Evolutionary conservation across 441 rosid species (phyloP), one percentile per base, ranked within the genome.

Genomic region (Gossypium davidsonii): DNA sequence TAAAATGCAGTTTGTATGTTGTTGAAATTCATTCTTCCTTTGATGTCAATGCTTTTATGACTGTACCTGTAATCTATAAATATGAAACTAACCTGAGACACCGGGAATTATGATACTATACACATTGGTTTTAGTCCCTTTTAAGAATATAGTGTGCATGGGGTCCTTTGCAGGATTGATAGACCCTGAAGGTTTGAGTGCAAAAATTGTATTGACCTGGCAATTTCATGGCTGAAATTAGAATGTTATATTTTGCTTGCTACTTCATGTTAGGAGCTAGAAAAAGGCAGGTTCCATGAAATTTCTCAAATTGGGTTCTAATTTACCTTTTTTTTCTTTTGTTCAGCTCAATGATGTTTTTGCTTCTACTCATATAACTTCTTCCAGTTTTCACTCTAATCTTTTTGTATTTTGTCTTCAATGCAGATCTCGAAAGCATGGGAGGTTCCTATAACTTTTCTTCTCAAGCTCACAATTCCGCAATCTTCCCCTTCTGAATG

Each of bases 391-490:
- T 57, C 28, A 26, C 6, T 34, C 26, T 72, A 60, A 59, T 46
- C 2, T 46, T 44, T 31, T 15, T 48, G 73, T 59, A 67, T 67
- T 15, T 52, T 74, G 28, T 67, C 61, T 10, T 77, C 62, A 51
- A 46, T 78, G 61, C 94, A 92, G 99, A 80, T 94, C 70, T 87
- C 93, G 20, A 81, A 83, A 82, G 70, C 81, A 25, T 92, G 93
- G 99, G 88, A 90, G 72, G 75, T 82, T 78, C 97, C 99, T 8
- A 85, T 94, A 67, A 67, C 87, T 34, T 71, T 88, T 76, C 71
- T 89, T 79, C 84, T 94, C 69, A 86, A 80, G 82, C 89, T 91
- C 71, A 92, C 99, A 2, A 92, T 94, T 70, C 99, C 96, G 2
- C 90, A 87, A 77, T 78, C 90, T 48, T 81, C 91, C 71, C 94